Base-by-base conservation (phyloP, 345 rosid genomes). In the Heritiera littoralis region DNA sequence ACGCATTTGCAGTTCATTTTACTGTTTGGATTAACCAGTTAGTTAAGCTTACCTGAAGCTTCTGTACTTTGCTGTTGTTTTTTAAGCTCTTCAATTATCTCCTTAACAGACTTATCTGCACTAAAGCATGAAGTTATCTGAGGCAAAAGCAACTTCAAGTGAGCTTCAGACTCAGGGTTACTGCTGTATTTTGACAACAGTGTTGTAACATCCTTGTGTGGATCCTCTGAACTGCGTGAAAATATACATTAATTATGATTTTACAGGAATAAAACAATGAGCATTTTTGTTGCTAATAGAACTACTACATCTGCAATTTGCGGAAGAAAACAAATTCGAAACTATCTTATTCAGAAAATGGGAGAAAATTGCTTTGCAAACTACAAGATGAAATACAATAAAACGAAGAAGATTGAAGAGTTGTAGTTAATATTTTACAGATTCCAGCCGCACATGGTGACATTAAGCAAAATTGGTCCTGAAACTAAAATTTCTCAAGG, bases 1-100 rank as follows among this genome's bases (percentile, higher is more conserved):
- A 77, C 12, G 20, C 28, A 5, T 52, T 6, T 54, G 40, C 60
- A 70, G 11, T 17, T 71, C 56, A 61, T 9, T 75, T 55, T 48
- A 75, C 18, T 8, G 66, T 49, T 76, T 55, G 13, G 60, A 38
- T 32, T 3, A 52, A 73, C n/a, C 12, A 4, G 28, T 11, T 55
- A 74, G 43, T 51, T 30, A 79, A 63, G 82, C 55, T 80, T 79
- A 93, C 99, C 96, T 84, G 85, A 84, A 20, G 91, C 68, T 49
- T 90, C 96, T 5, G 86, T 74, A 85, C 91, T 91, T 78, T 81
- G 85, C 81, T 87, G 94, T 85, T 84, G 82, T 66, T 65, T 86
- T 80, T 90, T 91, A 73, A 95, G 89, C 88, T 88, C 93, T 82
- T 91, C 86, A 54, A 87, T 87, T 59, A 77, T 92, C 83, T 93